Evolutionary conservation across 768 basidiomycete genomes (phyloP).

Genomic region (Amanita thiersii): DNA sequence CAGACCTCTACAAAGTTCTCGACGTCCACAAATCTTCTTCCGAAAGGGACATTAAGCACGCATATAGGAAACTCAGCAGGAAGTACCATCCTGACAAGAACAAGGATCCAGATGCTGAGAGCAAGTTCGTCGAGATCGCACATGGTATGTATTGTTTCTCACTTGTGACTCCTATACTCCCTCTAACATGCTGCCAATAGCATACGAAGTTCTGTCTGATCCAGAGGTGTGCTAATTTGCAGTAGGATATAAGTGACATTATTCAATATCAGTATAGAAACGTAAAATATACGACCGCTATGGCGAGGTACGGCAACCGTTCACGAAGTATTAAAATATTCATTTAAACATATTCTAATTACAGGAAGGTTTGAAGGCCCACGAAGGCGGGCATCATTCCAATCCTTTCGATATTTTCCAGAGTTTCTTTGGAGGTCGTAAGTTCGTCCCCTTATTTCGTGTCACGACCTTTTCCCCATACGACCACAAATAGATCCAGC

Average conservation of each 20-base stretch:
- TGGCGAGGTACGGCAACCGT: slow-evolving; percentile 57
- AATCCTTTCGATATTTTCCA: slow-evolving; percentile 96
- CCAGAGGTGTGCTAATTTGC: slow-evolving; percentile 42
- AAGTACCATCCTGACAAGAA: slow-evolving; percentile 97
- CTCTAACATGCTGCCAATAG: slow-evolving; percentile 25
- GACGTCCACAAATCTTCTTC: slow-evolving; percentile 77
- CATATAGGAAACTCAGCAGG: slow-evolving; percentile 84
- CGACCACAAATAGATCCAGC: slow-evolving; percentile 28
- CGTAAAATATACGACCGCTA: slow-evolving; percentile 89
- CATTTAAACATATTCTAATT: slow-evolving; percentile 10
- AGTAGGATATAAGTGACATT: slow-evolving; percentile 1
- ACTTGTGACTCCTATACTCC: background rate
- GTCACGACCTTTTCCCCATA: background rate
- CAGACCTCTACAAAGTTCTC: slow-evolving; percentile 76
- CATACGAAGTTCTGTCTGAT: slow-evolving; percentile 95
- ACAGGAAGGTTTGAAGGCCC: slow-evolving; percentile 86
- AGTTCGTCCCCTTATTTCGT: slow-evolving; percentile 18
- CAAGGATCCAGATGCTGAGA: slow-evolving; percentile 72
- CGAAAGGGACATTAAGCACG: slow-evolving; percentile 84
- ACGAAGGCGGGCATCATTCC: slow-evolving; percentile 78
- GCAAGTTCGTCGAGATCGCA: slow-evolving; percentile 86
- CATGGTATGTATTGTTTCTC: slow-evolving; percentile 46
- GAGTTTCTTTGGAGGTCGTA: slow-evolving; percentile 84
- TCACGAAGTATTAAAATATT: background rate
- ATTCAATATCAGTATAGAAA: slow-evolving; percentile 45